Percentiles rank a stretch among this genome's conserved stretches.
phyloP scores from a whole-genome alignment of 2,329 filamentous ascomycete species.

The Xylaria sp. region DNA sequence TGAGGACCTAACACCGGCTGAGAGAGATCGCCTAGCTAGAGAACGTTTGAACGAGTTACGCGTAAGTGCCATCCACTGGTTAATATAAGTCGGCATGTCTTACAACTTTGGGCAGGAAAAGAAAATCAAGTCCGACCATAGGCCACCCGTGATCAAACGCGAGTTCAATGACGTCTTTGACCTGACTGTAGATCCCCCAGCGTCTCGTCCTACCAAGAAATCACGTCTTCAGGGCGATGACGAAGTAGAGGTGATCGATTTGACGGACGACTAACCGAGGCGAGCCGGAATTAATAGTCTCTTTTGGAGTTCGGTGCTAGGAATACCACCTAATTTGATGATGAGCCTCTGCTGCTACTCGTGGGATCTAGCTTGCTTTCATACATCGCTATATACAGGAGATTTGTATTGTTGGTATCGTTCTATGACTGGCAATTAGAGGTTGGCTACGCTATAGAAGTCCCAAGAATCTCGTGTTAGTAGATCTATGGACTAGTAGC shows the following conservation, averaged over 20 bases:
- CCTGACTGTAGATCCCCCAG: slow-evolving; percentile 31
- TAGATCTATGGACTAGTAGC: too few species aligned
- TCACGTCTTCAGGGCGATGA: slow-evolving; percentile 17
- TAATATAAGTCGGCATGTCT: background rate
- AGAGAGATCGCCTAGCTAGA: slow-evolving; percentile 39
- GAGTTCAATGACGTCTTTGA: slow-evolving; percentile 37
- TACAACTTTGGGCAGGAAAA: slow-evolving; percentile 10
- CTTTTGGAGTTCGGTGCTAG: slow-evolving; percentile 5
- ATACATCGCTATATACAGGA: background rate
- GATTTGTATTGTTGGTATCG: background rate
- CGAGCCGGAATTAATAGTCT: background rate
- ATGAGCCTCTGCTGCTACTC: background rate
- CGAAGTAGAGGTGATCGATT: slow-evolving; percentile 31
- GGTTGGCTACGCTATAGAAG: too few species aligned
- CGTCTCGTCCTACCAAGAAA: slow-evolving; percentile 24
- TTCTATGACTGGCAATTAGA: background rate
- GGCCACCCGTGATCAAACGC: slow-evolving; percentile 34
- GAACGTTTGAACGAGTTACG: slow-evolving; percentile 40
- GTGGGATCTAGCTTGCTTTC: background rate
- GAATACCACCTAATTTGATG: slow-evolving; percentile 12
- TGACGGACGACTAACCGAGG: slow-evolving; percentile 33
- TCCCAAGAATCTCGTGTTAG: too few species aligned
- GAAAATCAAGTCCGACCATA: slow-evolving; percentile 28
- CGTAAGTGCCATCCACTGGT: slow-evolving; percentile 29
- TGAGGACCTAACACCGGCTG: slow-evolving; percentile 32